Evolutionary conservation across 495 filamentous ascomycete genomes (phyloP), one percentile per base, ranked within the genome.

Genomic region (Amorphotheca resinae): DNA sequence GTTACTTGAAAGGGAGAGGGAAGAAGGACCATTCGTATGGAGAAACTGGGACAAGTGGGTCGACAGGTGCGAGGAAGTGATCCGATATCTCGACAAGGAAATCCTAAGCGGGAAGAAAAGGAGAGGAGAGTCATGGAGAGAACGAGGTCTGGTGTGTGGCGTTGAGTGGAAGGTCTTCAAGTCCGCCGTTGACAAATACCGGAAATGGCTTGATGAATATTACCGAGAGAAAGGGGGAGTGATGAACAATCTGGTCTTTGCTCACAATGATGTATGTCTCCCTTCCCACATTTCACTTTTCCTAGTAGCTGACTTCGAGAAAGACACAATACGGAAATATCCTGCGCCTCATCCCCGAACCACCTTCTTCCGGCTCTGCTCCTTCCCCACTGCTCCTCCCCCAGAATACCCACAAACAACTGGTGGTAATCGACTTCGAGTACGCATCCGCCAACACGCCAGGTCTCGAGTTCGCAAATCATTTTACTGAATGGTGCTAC

Each of bases 271-370:
- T 73, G 87, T 93, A 61, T 62, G 83, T 68, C 22, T 26, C 38
- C 23, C 43, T 20, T 3, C 11, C 17, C 15, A 28, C n/a, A 1
- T 16, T 39, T 25, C 14, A 7, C 33, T 12, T 17, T 14, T 21
- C 36, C 33, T 38, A 41, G 41, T 56, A 39, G 48, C 54, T 66
- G 23, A 65, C 40, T 33, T 30, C 7, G 25, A 28, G 25, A 28
- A 15, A 95, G 84, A 94, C 91, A 18, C 91, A 99, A 79, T 96
- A 96, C 57, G 91, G 91, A 41, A 99, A 99, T 55, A 84, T 99
- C 38, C 76, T 99, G 21, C 82, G 91, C n/a, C 67, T 95, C 52
- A 73, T 81, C 35, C 87, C 93, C 3, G 72, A 41, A 33, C 9
- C 26, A 34, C 31, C 36, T 8, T 37, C 45, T 7, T 12, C 35